Evolutionary conservation across 345 rosid genomes (phyloP), one percentile per base, ranked within the genome.

Genomic region (Corymbia maculata): DNA sequence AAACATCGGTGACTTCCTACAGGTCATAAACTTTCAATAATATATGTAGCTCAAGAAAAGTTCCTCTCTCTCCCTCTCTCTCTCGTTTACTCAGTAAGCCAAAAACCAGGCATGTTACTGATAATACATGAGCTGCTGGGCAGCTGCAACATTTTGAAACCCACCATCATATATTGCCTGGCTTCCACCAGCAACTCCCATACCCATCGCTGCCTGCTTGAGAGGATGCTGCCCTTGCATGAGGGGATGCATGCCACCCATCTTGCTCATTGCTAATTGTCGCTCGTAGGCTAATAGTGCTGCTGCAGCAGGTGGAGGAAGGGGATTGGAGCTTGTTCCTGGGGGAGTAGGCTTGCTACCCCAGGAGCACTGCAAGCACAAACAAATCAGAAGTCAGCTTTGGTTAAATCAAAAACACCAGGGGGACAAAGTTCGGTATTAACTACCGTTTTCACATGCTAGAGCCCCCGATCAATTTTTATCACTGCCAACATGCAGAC

Each of bases 301-400:
- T 16, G 93, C 94, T 49, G 95, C 95, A 64, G 92, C 94, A 36
- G 99, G 99, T 13, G 98, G 98, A 28, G 99, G 99, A 70, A 96
- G 97, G 28, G 99, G 99, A 91, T 94, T 97, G 88, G 99, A 97
- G 90, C 93, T 95, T 51, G 98, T 96, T 32, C 99, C 98, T 13
- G 96, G 95, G 21, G 96, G 97, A 30, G 99, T 97, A 9, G 97
- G 99, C 90, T 97, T 97, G 93, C 94, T 98, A n/a, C 99, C 99
- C 99, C 98, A 98, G 30, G 98, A 97, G 90, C 99, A 98, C 99
- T 98, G 87, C 89, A 89, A 88, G 49, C 51, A 90, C 61, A 79
- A 70, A 87, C 47, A 51, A 85, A 5, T 55, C 19, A 86, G 1
- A 30, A 10, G 85, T 19, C 36, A 85, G 68, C 75, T 55, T 87